phyloP scores from a whole-genome alignment of 805 yeast genomes.

The Ogataea pilisensis region DNA sequence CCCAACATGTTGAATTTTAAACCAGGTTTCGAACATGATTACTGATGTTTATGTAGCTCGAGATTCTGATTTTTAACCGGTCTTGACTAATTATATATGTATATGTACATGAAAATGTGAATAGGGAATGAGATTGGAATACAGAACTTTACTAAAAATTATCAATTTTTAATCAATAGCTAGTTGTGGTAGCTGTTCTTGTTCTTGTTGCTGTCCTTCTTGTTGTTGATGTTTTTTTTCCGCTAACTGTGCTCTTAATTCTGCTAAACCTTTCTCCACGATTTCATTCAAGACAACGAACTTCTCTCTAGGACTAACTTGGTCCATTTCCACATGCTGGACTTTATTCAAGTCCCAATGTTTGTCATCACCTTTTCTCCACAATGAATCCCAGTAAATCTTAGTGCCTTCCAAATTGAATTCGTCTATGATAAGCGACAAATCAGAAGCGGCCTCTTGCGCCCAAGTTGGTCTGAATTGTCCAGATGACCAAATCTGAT shows the following conservation, averaged over 20 bases:
- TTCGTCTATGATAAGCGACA: constrained; percentile 65
- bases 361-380: constrained; percentile 79
- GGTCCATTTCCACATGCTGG: constrained; percentile 54
- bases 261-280: constrained; percentile 32
- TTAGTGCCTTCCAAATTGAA: constrained; percentile 42
- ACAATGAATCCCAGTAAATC: constrained; percentile 77
- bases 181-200: constrained; percentile 2
- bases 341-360: constrained; percentile 64
- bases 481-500: constrained; percentile 81
- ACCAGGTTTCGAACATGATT: no score
- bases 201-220: background rate
- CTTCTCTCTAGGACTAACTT: constrained; percentile 62
- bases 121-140: background rate
- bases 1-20: no score
- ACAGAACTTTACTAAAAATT: no score
- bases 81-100: no score
- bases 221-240: background rate
- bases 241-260: constrained; percentile 8
- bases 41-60: no score
- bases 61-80: no score
- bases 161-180: background rate
- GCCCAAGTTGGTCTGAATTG: constrained; percentile 88
- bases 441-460: constrained; percentile 88
- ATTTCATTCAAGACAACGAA: constrained; percentile 61
- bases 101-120: background rate